Conservation (phyloP, 1,284 basidiomycete genomes). For the Anthracocystis setariae region DNA sequence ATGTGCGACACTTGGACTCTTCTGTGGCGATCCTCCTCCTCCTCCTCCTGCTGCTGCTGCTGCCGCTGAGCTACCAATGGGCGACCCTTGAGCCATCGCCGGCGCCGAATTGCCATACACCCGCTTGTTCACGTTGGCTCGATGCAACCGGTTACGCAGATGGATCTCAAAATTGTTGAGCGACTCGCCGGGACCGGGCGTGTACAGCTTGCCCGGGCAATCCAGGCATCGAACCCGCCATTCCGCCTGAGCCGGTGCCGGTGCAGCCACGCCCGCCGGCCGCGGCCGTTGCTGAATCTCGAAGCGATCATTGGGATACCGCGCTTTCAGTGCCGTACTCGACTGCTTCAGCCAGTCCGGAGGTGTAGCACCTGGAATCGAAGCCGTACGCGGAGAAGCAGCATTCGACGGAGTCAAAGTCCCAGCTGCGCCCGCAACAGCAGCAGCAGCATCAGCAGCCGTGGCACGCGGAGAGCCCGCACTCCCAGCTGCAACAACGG, state of each 20-base stretch:
- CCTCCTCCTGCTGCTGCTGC: neutral
- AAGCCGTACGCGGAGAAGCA: conserved; percentile 28
- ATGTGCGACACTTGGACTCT: conserved; percentile 9
- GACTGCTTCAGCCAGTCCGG: conserved; percentile 79
- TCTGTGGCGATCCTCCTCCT: conserved; percentile 1
- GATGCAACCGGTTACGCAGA: conserved; percentile 79
- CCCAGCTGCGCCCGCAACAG: conserved; percentile 17
- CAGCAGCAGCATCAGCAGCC: conserved; percentile 5
- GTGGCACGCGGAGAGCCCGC: conserved; percentile 8
- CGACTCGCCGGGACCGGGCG: conserved; percentile 87
- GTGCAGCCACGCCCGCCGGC: conserved; percentile 36
- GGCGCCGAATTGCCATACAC: conserved; percentile 40
- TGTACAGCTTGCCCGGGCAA: conserved; percentile 95
- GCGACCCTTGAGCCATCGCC: conserved; percentile 8
- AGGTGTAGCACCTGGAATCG: conserved; percentile 25
- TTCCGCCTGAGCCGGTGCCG: conserved; percentile 69
- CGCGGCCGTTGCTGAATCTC: conserved; percentile 52
- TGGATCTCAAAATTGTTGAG: conserved; percentile 93
- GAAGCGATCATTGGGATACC: conserved; percentile 85
- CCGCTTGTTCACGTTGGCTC: conserved; percentile 65
- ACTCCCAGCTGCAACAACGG: conserved; percentile 16
- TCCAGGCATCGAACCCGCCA: conserved; percentile 95
- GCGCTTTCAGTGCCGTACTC: conserved; percentile 75
- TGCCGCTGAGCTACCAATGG: conserved; percentile 1
- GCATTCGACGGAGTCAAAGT: conserved; percentile 25